phyloP scores from a whole-genome alignment of 768 basidiomycete genomes.

The Amanita subjunquillea region DNA sequence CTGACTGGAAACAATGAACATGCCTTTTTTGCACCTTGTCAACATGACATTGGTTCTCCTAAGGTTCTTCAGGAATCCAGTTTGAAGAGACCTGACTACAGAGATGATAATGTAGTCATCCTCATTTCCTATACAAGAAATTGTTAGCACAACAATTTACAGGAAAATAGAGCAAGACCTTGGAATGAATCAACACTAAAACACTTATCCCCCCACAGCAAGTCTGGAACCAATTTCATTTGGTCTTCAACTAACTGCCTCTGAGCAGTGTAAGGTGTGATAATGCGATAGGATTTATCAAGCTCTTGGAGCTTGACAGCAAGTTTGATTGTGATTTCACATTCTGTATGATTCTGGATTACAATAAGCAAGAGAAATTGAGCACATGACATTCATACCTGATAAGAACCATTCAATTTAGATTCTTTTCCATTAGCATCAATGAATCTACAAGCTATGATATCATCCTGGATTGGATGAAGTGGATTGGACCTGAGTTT shows the following conservation, averaged over 20 bases:
- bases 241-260: conserved; percentile 43
- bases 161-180: conserved; percentile 30
- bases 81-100: conserved; percentile 42
- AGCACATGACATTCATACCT: conserved; percentile 17
- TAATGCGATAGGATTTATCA: conserved; percentile 45
- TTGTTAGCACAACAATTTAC: not conserved
- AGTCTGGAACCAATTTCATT: conserved; percentile 34
- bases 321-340: conserved; percentile 43
- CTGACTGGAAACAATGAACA: conserved; percentile 62
- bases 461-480: conserved; percentile 36
- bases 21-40: conserved; percentile 65
- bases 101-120: conserved; percentile 71
- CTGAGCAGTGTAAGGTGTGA: conserved; percentile 79
- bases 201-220: conserved; percentile 60
- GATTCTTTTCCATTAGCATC: conserved; percentile 36
- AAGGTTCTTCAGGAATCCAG: conserved; percentile 59
- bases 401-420: conserved; percentile 20
- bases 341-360: conserved; percentile 51
- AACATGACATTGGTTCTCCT: conserved; percentile 85
- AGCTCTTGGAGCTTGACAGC: conserved; percentile 45
- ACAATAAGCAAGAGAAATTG: conserved; percentile 1
- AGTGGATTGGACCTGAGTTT: conserved; percentile 42
- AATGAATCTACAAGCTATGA: conserved; percentile 54
- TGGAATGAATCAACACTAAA: conserved; percentile 86
- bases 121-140: conserved; percentile 55